Evolutionary conservation across 306 rosid genomes (phyloP), one percentile per base, ranked within the genome.

Genomic region (Senna tora): DNA sequence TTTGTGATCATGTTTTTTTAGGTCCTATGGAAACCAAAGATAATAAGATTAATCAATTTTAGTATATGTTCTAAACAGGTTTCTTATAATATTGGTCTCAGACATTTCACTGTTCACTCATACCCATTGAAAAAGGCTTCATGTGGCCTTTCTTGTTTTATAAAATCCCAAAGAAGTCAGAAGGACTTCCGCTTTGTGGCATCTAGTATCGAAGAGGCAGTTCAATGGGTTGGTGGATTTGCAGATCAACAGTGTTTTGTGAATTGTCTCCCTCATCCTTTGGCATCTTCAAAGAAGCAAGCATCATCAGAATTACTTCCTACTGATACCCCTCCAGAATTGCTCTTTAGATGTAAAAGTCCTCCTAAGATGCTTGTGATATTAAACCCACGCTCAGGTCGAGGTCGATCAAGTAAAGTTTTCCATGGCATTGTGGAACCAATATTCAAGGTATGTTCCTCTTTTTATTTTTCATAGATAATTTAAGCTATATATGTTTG

Each of bases 141-240:
- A 4, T 89, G 88, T 69, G 96, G 92, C 64, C 84, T 93, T 81
- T 87, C 96, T 33, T 89, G 96, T 78, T 83, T 94, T 68, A 77
- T 82, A 16, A 94, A 88, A 80, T 58, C 97, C 28, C 78, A 69
- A 75, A 87, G 99, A 80, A 82, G 75, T 77, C 84, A 81, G 65
- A 94, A 85, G 80, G 97, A 94, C 82, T 88, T 82, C 50, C 91
- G 95, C 41, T 94, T 89, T 86, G 73, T 84, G 74, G 96, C 99
- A 65, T 83, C 97, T 76, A 89, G 75, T 39, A 46, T 79, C 25
- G 99, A 94, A 60, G 99, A 94, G 80, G 99, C 99, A 50, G 70
- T 94, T 81, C 96, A 86, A 50, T 94, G 99, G 99, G 96, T 94
- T 81, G 96, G 92, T 42, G 97, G 93, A 53, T 88, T 91, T 88